Evolutionary conservation across 805 yeast genomes (phyloP), one percentile per base, ranked within the genome.

Genomic region (Kluyveromyces aestuarii): DNA sequence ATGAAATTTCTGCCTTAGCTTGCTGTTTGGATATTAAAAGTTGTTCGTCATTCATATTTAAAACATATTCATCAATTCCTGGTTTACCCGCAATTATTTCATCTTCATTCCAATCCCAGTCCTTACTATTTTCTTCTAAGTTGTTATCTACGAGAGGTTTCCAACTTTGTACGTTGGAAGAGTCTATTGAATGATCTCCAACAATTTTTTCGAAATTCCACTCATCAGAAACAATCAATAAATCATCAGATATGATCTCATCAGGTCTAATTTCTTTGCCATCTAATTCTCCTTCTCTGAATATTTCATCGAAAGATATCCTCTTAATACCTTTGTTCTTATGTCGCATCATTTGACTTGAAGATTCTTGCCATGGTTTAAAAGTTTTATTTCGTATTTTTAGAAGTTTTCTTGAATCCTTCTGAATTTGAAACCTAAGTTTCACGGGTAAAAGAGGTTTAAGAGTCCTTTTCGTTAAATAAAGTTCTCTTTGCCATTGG

Each of bases 1-100:
- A 19, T 7, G 43, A 27, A 41, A 43, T 50, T 44, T 40, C 50
- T 38, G 35, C 36, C 44, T 35, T 43, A 44, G 35, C 48, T 44
- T 39, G 49, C 43, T 25, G 54, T 49, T 58, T 50, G 39, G 81
- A 76, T 53, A 93, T 82, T 39, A 91, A 66, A 49, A 93, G 68
- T 47, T 82, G 74, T 13, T 93, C 86, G 64, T 93, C 99, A 61
- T 90, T 93, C 82, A 89, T 76, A 64, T 91, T 95, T 41, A 93
- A 66, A 2, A 68, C 65, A 30, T 48, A 46, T 19, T 56, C 55
- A 10, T 58, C 54, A 9, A 43, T 46, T 71, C 67, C 40, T 60
- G 70, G 46, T 21, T 71, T 73, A 1, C 96, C 98, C 39, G 85
- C 83, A 46, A 90, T 77, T n/a, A 93, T 75, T 30, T 81, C 83